Conservation (phyloP, 169 alveolate species). For the Cyclospora cayetanensis region DNA sequence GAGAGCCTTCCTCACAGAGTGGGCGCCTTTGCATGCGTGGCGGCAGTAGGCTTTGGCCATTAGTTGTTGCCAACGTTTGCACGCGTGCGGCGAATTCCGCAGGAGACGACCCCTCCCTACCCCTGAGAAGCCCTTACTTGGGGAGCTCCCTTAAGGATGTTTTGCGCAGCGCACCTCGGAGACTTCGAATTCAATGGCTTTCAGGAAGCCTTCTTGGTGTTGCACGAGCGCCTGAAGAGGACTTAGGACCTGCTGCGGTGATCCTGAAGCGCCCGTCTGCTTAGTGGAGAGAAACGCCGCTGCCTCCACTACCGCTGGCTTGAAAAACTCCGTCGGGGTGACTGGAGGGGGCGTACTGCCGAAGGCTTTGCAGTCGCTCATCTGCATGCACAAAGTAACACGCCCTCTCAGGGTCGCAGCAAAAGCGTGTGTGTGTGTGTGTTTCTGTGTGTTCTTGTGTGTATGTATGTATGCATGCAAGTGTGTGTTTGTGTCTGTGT, state of each 20-base stretch:
- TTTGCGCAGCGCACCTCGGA: conserved; percentile 40
- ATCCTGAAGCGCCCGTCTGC: background rate
- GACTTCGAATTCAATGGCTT: conserved; percentile 30
- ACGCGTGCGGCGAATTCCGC: too few species aligned
- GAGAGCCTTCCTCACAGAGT: too few species aligned
- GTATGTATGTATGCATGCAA: too few species aligned
- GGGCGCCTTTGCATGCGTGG: too few species aligned
- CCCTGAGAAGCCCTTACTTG: too few species aligned
- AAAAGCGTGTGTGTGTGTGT: background rate
- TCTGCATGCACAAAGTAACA: conserved; percentile 18
- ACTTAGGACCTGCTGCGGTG: conserved; percentile 53
- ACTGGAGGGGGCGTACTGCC: background rate
- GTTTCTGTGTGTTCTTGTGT: too few species aligned
- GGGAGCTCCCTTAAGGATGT: too few species aligned
- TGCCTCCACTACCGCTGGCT: background rate
- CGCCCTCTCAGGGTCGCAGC: too few species aligned
- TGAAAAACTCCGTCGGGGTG: conserved; percentile 16
- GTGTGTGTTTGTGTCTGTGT: too few species aligned
- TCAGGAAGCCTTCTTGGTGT: conserved; percentile 47
- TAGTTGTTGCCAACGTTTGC: too few species aligned
- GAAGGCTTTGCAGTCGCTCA: background rate
- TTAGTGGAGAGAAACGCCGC: background rate
- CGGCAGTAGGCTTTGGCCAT: too few species aligned
- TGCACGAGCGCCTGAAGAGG: background rate
- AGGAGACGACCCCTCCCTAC: too few species aligned